Base-by-base conservation (phyloP, 176 grass and related monocot species). In the Themeda triandra region DNA sequence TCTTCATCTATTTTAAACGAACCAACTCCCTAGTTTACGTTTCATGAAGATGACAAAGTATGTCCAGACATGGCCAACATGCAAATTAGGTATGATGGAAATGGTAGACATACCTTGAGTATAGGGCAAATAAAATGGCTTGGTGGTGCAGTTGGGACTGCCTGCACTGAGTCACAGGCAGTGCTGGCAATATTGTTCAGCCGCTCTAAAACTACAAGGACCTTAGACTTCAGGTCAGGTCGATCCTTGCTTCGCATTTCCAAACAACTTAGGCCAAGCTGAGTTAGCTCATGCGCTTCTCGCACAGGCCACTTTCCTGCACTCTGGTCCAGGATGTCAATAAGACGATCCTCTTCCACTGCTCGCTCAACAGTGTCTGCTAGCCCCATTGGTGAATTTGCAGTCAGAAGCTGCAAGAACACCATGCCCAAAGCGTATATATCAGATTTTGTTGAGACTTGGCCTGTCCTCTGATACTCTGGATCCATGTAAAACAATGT, bases 401-500 rank as follows among this genome's bases (percentile, higher is more conserved):
- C 89, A 13, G 94, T 97, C 37, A 97, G 77, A 45, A 97, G 82
- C 73, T 94, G 84, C 86, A 97, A 84, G 68, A 97, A 84, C 17
- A 97, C 94, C 78, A 97, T 87, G 68, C 94, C 94, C 56, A 94
- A 51, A 54, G 94, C 92, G 25, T 97, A 97, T 35, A 87, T 76
- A 75, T 94, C 91, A 62, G 94, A 94, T 71, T 97, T 92, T 27
- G 63, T 39, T 33, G 91, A 92, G 48, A 97, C 91, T 69, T 83
- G 79, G 19, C 94, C 94, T n/a, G 85, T 93, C 67, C 91, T 92
- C 60, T 95, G 96, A 79, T 95, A 95, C 96, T 98, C 96, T 9
- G 96, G 93, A 42, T 98, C 96, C 58, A 98, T 88, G 73, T 98
- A 98, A 82, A 92, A 98, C 62, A 95, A 89, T 73, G 96, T 98